Conservation (phyloP, 305 asterid species). For the Fraxinus xanthoxyloides region DNA sequence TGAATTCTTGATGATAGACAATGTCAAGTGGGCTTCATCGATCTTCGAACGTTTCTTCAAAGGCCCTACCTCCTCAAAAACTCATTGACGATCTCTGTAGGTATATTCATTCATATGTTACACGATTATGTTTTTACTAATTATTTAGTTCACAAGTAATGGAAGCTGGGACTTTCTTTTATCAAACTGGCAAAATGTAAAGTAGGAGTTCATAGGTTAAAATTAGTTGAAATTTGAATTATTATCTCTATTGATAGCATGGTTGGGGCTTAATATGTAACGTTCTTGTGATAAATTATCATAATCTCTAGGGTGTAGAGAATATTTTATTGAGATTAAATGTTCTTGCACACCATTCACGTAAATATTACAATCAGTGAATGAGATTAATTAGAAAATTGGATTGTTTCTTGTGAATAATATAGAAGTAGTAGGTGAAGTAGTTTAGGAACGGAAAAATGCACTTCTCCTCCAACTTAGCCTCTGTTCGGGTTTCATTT, state of each 20-base stretch:
- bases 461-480: neutral
- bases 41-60: no score
- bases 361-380: neutral
- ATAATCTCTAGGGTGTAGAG: neutral
- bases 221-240: neutral
- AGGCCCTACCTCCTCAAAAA: no score
- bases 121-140: neutral
- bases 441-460: neutral
- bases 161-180: neutral
- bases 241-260: neutral
- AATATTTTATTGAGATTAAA: neutral
- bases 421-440: neutral
- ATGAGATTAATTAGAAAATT: neutral
- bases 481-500: neutral
- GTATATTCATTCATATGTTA: constrained; percentile 22
- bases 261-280: neutral
- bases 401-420: neutral
- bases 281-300: neutral
- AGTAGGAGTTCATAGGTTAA: neutral
- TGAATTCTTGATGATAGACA: no score
- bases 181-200: neutral
- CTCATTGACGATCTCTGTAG: constrained; percentile 70
- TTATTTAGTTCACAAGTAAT: neutral
- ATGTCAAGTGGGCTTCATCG: no score
- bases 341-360: neutral